Evolutionary conservation across 768 basidiomycete species (phyloP).

Genomic region (Lyophyllum shimeji): DNA sequence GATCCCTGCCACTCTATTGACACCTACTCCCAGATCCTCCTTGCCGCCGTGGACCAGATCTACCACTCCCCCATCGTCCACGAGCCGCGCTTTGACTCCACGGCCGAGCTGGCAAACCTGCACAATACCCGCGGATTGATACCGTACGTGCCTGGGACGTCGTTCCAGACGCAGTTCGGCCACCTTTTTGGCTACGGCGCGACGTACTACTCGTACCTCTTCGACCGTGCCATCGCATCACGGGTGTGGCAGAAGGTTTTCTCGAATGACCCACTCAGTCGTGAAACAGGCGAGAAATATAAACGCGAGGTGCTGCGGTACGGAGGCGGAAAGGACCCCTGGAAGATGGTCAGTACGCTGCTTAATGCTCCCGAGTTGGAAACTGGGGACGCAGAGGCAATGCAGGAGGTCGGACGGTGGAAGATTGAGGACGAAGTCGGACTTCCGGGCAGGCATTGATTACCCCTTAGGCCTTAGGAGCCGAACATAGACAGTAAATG

Average conservation of each 20-base stretch:
- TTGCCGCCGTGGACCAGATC: slow-evolving; percentile 84
- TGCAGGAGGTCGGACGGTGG: slow-evolving; percentile 92
- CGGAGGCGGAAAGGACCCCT: slow-evolving; percentile 92
- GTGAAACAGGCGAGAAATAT: slow-evolving; percentile 79
- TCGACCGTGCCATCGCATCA: slow-evolving; percentile 94
- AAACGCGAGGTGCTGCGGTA: slow-evolving; percentile 72
- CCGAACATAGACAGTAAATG: background rate
- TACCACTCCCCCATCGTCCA: slow-evolving; percentile 78
- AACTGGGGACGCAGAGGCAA: slow-evolving; percentile 75
- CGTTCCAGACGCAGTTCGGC: slow-evolving; percentile 94
- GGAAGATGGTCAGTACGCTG: slow-evolving; percentile 83
- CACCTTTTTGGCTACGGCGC: slow-evolving; percentile 97
- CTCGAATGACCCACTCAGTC: slow-evolving; percentile 58
- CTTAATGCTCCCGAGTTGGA: slow-evolving; percentile 65
- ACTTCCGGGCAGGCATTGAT: slow-evolving; percentile 57
- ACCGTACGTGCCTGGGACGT: slow-evolving; percentile 80
- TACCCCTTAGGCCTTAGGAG: background rate
- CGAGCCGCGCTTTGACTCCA: slow-evolving; percentile 69
- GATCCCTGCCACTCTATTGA: slow-evolving; percentile 85
- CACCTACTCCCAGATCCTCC: slow-evolving; percentile 86
- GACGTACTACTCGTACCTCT: slow-evolving; percentile 96
- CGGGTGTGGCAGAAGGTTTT: slow-evolving; percentile 87
- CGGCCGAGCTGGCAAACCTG: slow-evolving; percentile 58
- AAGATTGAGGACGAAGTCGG: slow-evolving; percentile 74
- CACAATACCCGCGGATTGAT: slow-evolving; percentile 74